These are phyloP conservation scores for Leishmania lainsoni DNA, from an alignment of 208 protist species.

Conservation along the genomic window DNA sequence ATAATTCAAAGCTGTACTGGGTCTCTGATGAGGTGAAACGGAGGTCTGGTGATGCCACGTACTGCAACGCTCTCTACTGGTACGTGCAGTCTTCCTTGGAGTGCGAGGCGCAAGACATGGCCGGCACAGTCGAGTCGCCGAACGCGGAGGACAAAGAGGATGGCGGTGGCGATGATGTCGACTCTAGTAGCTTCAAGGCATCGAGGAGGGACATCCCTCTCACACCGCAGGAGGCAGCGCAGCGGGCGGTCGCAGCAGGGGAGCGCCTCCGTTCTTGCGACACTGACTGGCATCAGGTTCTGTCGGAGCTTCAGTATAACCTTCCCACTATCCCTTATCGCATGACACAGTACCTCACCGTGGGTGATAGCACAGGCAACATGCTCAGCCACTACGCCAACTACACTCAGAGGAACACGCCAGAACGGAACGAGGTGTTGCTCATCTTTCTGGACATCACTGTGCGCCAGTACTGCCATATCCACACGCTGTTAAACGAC, in stretches of 20 bases:
- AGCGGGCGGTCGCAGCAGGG: background rate
- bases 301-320: slow-evolving; percentile 19
- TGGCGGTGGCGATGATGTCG: background rate
- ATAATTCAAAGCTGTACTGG: slow-evolving; percentile 30
- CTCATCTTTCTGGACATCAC: slow-evolving; percentile 28
- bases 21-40: slow-evolving; percentile 21
- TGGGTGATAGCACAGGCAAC: slow-evolving; percentile 5
- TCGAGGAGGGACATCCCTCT: background rate
- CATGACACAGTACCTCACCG: slow-evolving; percentile 25
- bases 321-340: slow-evolving; percentile 21
- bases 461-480: slow-evolving; percentile 39
- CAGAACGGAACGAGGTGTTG: slow-evolving; percentile 21
- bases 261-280: slow-evolving; percentile 18
- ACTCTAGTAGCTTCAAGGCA: background rate
- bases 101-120: slow-evolving; percentile 10
- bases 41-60: background rate
- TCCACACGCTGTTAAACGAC: slow-evolving; percentile 19
- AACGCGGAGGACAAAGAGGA: background rate
- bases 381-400: slow-evolving; percentile 15
- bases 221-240: slow-evolving; percentile 19
- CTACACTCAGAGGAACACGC: slow-evolving; percentile 3
- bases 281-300: slow-evolving; percentile 34
- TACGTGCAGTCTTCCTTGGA: slow-evolving; percentile 12
- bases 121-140: background rate
- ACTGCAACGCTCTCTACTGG: slow-evolving; percentile 40